These are phyloP conservation scores for Symmetrospora coprosmae DNA, from an alignment of 768 basidiomycete species.

Conservation along the genomic window DNA sequence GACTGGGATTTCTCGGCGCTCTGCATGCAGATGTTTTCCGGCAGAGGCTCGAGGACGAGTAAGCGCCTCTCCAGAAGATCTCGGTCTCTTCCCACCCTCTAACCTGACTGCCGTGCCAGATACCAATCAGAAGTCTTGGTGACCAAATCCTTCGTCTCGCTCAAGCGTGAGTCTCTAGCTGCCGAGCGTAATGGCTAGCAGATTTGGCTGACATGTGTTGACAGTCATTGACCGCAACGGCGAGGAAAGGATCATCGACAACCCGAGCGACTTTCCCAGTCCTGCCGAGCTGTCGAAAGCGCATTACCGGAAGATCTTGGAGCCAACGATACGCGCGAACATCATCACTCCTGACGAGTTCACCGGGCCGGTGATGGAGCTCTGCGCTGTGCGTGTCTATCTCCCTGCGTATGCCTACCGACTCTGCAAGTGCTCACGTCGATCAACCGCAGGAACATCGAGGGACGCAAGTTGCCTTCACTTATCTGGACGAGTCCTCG, in stretches of 20 bases:
- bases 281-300: slow-evolving; percentile 45
- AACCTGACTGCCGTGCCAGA: too few relatives aligned
- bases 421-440: not conserved
- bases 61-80: slow-evolving; percentile 47
- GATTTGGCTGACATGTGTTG: not conserved
- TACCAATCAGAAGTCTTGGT: slow-evolving; percentile 57
- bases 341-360: slow-evolving; percentile 93
- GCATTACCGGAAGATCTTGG: slow-evolving; percentile 63
- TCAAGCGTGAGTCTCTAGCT: slow-evolving; percentile 59
- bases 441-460: slow-evolving; percentile 48
- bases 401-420: not conserved
- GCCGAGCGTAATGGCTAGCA: not conserved
- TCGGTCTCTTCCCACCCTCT: too few relatives aligned
- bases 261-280: slow-evolving; percentile 92
- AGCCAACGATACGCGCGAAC: slow-evolving; percentile 82
- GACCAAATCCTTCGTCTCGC: slow-evolving; percentile 90
- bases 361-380: slow-evolving; percentile 89
- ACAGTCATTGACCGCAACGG: slow-evolving; percentile 62
- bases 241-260: slow-evolving; percentile 55
- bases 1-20: slow-evolving; percentile 87
- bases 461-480: slow-evolving; percentile 67
- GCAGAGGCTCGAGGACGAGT: slow-evolving; percentile 91
- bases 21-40: slow-evolving; percentile 94
- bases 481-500: slow-evolving; percentile 46
- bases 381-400: slow-evolving; percentile 47